These are phyloP conservation scores for Beauveria australis DNA, from an alignment of 2,329 filamentous ascomycete species.

Conservation along the genomic window DNA sequence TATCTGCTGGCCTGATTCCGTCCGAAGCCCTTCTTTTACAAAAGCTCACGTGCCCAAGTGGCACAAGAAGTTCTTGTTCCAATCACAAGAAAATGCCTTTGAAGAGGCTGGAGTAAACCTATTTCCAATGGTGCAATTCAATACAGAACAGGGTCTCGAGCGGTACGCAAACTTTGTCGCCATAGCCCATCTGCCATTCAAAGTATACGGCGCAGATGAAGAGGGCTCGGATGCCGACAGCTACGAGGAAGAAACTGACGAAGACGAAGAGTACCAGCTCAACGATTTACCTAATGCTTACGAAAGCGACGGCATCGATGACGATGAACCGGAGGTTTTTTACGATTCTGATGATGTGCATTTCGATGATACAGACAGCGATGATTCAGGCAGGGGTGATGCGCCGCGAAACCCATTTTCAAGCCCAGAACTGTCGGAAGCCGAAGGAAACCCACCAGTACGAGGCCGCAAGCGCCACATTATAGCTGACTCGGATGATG, in stretches of 20 bases:
- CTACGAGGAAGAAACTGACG: constrained; percentile 12
- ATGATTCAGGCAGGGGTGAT: constrained; percentile 3
- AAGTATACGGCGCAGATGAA: constrained; percentile 4
- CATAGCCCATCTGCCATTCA: constrained; percentile 2
- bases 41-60: constrained; percentile 16
- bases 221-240: neutral
- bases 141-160: constrained; percentile 15
- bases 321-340: constrained; percentile 21
- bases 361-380: constrained; percentile 16
- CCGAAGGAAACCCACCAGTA: neutral
- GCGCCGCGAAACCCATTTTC: constrained; percentile 20
- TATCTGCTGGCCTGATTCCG: constrained; percentile 27
- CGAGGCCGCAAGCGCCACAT: constrained; percentile 21
- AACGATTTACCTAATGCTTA: constrained; percentile 22
- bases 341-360: constrained; percentile 19
- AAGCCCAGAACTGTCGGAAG: constrained; percentile 21
- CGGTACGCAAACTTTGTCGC: constrained; percentile 14
- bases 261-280: constrained; percentile 13
- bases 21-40: constrained; percentile 22
- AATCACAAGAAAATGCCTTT: neutral
- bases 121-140: constrained; percentile 25
- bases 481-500: constrained; percentile 24
- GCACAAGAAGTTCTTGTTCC: neutral
- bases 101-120: constrained; percentile 14
- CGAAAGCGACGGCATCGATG: constrained; percentile 33